These are phyloP conservation scores for Chalaropsis thielavioides DNA, from an alignment of 2,329 filamentous ascomycete species.

Conservation along the genomic window DNA sequence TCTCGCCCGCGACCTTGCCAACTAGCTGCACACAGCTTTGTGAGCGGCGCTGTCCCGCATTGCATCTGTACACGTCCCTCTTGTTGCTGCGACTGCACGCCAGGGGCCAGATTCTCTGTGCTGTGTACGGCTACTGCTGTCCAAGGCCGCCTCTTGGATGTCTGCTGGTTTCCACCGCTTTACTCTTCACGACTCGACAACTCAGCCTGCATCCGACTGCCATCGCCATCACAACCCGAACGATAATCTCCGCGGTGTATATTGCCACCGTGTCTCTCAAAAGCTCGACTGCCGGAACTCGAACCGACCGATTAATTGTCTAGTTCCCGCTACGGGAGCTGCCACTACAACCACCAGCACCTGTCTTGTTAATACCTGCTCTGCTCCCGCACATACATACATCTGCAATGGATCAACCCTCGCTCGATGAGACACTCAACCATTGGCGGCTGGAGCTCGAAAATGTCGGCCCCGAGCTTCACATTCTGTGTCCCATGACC, in stretches of 20 bases:
- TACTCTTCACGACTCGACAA: neutral
- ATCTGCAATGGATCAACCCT: constrained; percentile 26
- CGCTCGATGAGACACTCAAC: constrained; percentile 29
- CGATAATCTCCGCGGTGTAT: neutral
- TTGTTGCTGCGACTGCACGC: too few relatives aligned
- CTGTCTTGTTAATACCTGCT: neutral
- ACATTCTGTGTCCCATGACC: constrained; percentile 54
- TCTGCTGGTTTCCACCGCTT: neutral
- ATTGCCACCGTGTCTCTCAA: neutral
- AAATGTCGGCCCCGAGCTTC: constrained; percentile 34
- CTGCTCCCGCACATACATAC: neutral
- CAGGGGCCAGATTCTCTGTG: too few relatives aligned
- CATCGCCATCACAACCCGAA: neutral
- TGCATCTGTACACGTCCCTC: too few relatives aligned
- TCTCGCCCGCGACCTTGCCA: too few relatives aligned
- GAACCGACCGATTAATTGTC: neutral
- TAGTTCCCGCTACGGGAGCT: too few relatives aligned
- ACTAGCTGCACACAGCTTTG: too few relatives aligned
- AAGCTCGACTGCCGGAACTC: neutral
- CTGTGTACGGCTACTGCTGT: too few relatives aligned
- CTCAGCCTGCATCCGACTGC: neutral
- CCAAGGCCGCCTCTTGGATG: neutral
- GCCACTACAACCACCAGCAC: neutral
- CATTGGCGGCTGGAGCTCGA: constrained; percentile 32
- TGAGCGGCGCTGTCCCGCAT: too few relatives aligned